A percentile compares a stretch with the other conserved stretches of the same genome.
Conservation (phyloP, 1,284 basidiomycete species). For the Grifola frondosa region DNA sequence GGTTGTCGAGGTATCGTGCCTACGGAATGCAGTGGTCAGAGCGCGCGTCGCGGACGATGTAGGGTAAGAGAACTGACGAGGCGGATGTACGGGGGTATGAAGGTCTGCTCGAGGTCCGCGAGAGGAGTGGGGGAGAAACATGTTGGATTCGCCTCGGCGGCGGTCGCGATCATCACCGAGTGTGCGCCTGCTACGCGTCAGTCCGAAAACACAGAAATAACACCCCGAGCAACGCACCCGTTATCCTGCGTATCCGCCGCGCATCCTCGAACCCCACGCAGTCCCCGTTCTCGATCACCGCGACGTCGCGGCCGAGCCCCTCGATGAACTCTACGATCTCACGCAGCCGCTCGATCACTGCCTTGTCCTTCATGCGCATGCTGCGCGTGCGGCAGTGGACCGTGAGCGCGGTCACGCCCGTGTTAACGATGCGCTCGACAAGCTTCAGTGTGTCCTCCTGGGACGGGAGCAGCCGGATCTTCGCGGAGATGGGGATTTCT, state of each 20-base stretch:
- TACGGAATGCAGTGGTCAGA: slow-evolving; percentile 22
- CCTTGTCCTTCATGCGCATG: slow-evolving; percentile 86
- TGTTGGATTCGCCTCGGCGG: slow-evolving; percentile 90
- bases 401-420: slow-evolving; percentile 88
- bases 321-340: slow-evolving; percentile 86
- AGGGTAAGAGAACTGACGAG: slow-evolving; percentile 48
- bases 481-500: slow-evolving; percentile 84
- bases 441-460: slow-evolving; percentile 88
- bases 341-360: slow-evolving; percentile 75
- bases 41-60: not conserved
- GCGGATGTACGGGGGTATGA: slow-evolving; percentile 78
- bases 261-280: slow-evolving; percentile 82
- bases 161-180: slow-evolving; percentile 94
- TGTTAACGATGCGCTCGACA: slow-evolving; percentile 83
- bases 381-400: slow-evolving; percentile 94
- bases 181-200: slow-evolving; percentile 61
- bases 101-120: slow-evolving; percentile 64
- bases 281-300: slow-evolving; percentile 94
- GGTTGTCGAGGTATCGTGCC: slow-evolving; percentile 73
- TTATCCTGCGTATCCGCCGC: slow-evolving; percentile 68
- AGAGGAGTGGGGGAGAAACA: slow-evolving; percentile 78
- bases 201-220: not conserved
- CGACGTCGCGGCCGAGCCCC: slow-evolving; percentile 67
- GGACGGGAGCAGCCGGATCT: slow-evolving; percentile 87
- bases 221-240: slow-evolving; percentile 49